Evolutionary conservation across 345 rosid genomes (phyloP).

Genomic region (Linum tenue): DNA sequence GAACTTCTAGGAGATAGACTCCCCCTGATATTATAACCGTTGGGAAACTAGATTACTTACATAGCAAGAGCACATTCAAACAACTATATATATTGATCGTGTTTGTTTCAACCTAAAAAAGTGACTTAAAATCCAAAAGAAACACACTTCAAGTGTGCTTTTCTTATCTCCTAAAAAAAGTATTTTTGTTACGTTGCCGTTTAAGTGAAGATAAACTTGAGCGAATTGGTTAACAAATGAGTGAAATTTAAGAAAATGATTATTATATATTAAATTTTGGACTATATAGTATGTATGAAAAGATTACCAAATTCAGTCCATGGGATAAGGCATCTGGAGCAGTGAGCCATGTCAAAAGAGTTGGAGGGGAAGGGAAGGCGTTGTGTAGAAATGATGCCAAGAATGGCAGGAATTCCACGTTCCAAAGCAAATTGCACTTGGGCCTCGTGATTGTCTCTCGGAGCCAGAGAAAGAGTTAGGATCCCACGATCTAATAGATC

Average conservation of each 20-base stretch:
- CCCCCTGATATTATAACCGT: conserved; percentile 49
- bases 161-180: too few relatives aligned
- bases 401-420: conserved; percentile 95
- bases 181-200: too few relatives aligned
- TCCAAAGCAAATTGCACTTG: conserved; percentile 97
- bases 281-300: background rate
- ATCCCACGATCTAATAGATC: conserved; percentile 85
- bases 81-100: background rate
- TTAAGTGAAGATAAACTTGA: too few relatives aligned
- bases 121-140: too few relatives aligned
- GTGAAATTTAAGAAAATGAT: too few relatives aligned
- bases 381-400: conserved; percentile 94
- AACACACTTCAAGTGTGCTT: too few relatives aligned
- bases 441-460: conserved; percentile 98
- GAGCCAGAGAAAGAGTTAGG: conserved; percentile 88
- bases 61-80: conserved; percentile 6
- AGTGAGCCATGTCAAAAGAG: conserved; percentile 98
- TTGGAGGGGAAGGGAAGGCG: conserved; percentile 96
- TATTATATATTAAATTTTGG: too few relatives aligned
- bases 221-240: too few relatives aligned
- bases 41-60: conserved; percentile 6
- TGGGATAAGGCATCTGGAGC: conserved; percentile 99
- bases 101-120: too few relatives aligned
- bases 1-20: conserved; percentile 79
- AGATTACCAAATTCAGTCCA: conserved; percentile 97